These are phyloP conservation scores for Leishmania guyanensis DNA, from an alignment of 208 protist species.

Conservation along the genomic window DNA sequence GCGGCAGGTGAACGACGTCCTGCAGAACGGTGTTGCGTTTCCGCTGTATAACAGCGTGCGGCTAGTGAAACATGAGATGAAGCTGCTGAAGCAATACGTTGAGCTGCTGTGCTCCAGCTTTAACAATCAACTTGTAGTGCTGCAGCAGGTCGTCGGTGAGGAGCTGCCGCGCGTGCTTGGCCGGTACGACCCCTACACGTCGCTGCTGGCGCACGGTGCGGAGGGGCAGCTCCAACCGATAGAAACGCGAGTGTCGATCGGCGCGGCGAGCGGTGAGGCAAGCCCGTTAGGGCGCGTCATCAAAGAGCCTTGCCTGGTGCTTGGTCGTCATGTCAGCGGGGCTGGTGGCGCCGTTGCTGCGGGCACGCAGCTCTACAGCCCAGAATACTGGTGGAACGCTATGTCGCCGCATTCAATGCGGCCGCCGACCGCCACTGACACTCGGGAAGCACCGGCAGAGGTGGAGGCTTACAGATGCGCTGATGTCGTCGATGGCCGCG, in stretches of 20 bases:
- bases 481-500: not conserved
- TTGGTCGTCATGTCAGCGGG: not conserved
- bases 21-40: slow-evolving; percentile 25
- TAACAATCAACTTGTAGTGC: slow-evolving; percentile 24
- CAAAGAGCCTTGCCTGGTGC: not conserved
- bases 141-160: slow-evolving; percentile 28
- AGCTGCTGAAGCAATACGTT: slow-evolving; percentile 39
- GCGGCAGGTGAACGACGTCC: slow-evolving; percentile 15
- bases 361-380: slow-evolving; percentile 13
- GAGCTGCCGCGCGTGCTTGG: slow-evolving; percentile 18
- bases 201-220: slow-evolving; percentile 24
- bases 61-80: slow-evolving; percentile 42
- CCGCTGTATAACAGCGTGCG: slow-evolving; percentile 40
- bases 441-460: not conserved
- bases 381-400: slow-evolving; percentile 25
- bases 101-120: slow-evolving; percentile 48
- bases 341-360: not conserved
- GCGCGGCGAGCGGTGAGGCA: not conserved
- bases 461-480: not conserved
- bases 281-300: not conserved
- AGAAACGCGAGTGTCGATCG: slow-evolving; percentile 26
- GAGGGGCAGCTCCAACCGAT: slow-evolving; percentile 11
- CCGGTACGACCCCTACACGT: slow-evolving; percentile 11
- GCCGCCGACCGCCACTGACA: not conserved
- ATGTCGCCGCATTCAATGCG: slow-evolving; percentile 24